Conservation (phyloP, 2,329 filamentous ascomycete species). For the Neobulgaria alba region DNA sequence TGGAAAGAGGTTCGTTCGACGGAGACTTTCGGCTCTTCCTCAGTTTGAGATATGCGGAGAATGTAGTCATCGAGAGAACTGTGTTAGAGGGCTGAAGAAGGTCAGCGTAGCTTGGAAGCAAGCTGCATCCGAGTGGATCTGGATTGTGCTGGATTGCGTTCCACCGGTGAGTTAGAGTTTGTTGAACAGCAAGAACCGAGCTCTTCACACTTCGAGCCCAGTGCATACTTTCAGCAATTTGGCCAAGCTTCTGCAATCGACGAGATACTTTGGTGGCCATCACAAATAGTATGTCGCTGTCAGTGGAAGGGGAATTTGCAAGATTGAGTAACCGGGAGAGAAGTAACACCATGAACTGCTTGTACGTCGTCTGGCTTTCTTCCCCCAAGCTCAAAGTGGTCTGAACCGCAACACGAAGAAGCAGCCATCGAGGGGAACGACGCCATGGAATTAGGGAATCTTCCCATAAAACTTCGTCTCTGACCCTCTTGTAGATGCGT, state of each 20-base stretch:
- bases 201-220: constrained; percentile 3
- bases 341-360: constrained; percentile 41
- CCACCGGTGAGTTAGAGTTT: background rate
- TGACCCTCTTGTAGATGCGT: constrained; percentile 41
- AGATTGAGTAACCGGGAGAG: constrained; percentile 31
- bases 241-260: constrained; percentile 34
- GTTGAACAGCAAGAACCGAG: background rate
- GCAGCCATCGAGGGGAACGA: constrained; percentile 45
- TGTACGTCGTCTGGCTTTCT: constrained; percentile 32
- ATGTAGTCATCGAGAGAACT: background rate
- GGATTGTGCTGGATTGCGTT: background rate
- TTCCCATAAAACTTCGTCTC: constrained; percentile 44
- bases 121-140: background rate
- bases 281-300: constrained; percentile 28
- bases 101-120: background rate
- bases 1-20: no score
- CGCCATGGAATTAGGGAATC: constrained; percentile 36
- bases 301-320: constrained; percentile 10
- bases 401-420: constrained; percentile 44
- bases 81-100: background rate
- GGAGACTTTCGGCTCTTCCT: no score
- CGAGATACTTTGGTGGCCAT: constrained; percentile 39
- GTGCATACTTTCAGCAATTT: background rate
- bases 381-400: constrained; percentile 1
- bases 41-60: background rate